phyloP scores from a whole-genome alignment of 164 flowering plant genomes.

The Dillenia suffruticosa region DNA sequence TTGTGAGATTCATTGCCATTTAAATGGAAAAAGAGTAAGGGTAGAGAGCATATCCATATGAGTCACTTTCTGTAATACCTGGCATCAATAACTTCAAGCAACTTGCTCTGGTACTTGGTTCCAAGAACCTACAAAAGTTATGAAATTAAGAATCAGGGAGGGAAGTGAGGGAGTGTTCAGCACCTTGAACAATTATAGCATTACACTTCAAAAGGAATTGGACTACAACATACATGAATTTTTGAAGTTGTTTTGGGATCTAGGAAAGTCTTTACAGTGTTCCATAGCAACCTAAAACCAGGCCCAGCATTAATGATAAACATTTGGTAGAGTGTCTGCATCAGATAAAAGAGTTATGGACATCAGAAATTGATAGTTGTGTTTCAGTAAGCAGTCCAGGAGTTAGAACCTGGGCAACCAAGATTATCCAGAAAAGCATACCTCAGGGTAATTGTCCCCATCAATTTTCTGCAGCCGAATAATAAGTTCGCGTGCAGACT shows the following conservation, averaged over 20 bases:
- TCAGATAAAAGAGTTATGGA: neutral
- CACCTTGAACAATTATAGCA: no score
- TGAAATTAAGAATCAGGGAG: no score
- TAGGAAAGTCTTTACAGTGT: slow-evolving; percentile 71
- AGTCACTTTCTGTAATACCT: slow-evolving; percentile 37
- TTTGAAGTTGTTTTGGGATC: slow-evolving; percentile 89
- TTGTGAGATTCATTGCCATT: neutral
- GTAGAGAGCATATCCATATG: neutral
- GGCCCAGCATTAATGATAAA: slow-evolving; percentile 96
- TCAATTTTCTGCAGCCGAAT: slow-evolving; percentile 81
- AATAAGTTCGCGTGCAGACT: slow-evolving; percentile 75
- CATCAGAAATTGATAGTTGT: no score
- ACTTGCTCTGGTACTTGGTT: slow-evolving; percentile 75
- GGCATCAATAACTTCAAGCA: slow-evolving; percentile 88
- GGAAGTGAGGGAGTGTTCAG: no score
- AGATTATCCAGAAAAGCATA: slow-evolving; percentile 7
- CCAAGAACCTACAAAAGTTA: slow-evolving; percentile 58
- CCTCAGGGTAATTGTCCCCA: slow-evolving; percentile 93
- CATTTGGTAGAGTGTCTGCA: slow-evolving; percentile 85
- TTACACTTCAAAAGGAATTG: neutral
- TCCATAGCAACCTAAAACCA: slow-evolving; percentile 89
- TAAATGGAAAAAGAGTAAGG: neutral
- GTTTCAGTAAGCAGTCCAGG: no score
- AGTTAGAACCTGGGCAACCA: neutral
- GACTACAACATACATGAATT: slow-evolving; percentile 60